Percentiles rank a stretch among this genome's conserved stretches.
phyloP scores from a whole-genome alignment of 169 alveolate genomes.

The Plasmodium malariae region DNA sequence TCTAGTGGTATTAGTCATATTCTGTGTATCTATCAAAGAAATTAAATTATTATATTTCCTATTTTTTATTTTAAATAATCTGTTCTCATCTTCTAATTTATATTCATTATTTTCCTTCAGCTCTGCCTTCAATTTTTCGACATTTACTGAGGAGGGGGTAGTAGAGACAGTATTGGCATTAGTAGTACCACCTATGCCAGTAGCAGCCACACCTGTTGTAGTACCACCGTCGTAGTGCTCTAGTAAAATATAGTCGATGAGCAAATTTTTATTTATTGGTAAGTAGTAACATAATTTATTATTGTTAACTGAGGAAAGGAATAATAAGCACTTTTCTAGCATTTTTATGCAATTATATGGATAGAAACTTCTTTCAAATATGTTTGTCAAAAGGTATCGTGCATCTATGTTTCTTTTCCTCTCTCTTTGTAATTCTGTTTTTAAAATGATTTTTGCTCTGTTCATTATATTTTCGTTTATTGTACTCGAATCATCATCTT shows the following conservation, averaged over 20 bases:
- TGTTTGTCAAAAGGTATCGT: constrained; percentile 32
- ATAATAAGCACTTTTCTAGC: constrained; percentile 66
- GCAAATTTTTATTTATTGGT: constrained; percentile 64
- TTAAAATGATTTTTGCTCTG: constrained; percentile 68
- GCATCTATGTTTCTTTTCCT: constrained; percentile 42
- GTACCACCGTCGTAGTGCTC: constrained; percentile 58
- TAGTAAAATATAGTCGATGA: constrained; percentile 58
- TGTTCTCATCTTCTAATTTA: constrained; percentile 8
- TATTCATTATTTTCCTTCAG: not conserved
- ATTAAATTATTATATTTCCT: constrained; percentile 35
- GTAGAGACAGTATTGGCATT: not conserved
- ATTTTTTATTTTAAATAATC: constrained; percentile 33
- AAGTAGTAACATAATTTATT: constrained; percentile 71
- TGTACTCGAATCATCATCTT: constrained; percentile 11
- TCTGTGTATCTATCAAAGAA: constrained; percentile 57
- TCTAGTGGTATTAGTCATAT: constrained; percentile 9
- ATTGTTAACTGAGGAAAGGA: constrained; percentile 65
- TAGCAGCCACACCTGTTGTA: not conserved
- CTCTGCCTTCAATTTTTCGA: not conserved
- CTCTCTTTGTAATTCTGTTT: constrained; percentile 42
- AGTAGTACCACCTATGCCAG: not conserved
- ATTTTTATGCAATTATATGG: constrained; percentile 68
- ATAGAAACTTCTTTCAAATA: constrained; percentile 53
- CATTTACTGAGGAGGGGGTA: not conserved
- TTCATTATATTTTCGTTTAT: constrained; percentile 34